Conservation (phyloP, 495 filamentous ascomycete species). For the Lophium mytilinum region DNA sequence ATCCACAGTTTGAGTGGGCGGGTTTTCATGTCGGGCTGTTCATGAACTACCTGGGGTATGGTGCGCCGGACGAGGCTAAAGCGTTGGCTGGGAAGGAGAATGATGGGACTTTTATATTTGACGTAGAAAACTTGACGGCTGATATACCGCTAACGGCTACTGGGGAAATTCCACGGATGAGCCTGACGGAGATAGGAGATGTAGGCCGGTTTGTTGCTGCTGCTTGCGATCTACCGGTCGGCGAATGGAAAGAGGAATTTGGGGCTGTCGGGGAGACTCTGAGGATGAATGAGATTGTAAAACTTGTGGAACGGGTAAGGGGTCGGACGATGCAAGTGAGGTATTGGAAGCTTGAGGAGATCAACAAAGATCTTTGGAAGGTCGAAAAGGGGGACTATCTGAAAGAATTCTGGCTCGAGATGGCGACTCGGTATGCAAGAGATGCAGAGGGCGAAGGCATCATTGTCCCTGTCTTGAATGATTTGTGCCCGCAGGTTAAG, state of each 20-base stretch:
- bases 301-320: slow-evolving; percentile 21
- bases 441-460: slow-evolving; percentile 9
- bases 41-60: too few species aligned
- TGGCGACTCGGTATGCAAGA: slow-evolving; percentile 1
- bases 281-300: slow-evolving; percentile 21
- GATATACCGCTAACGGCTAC: too few species aligned
- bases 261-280: slow-evolving; percentile 32
- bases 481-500: slow-evolving; percentile 2
- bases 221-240: slow-evolving; percentile 35
- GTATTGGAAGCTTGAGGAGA: slow-evolving; percentile 9
- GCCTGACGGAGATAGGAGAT: too few species aligned
- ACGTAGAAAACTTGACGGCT: too few species aligned
- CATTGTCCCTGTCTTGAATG: slow-evolving; percentile 5
- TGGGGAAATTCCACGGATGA: too few species aligned
- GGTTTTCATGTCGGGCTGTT: too few species aligned
- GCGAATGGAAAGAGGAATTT: slow-evolving; percentile 24
- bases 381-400: slow-evolving; percentile 1
- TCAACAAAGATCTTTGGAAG: too few species aligned
- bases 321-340: slow-evolving; percentile 27
- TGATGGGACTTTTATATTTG: too few species aligned
- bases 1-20: slow-evolving; percentile 25
- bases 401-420: slow-evolving; percentile 5
- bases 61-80: too few species aligned
- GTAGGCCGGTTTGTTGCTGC: too few species aligned
- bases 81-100: too few species aligned